These are phyloP conservation scores for Paramecium sonneborni DNA, from an alignment of 73 alveolate species.

Conservation along the genomic window DNA sequence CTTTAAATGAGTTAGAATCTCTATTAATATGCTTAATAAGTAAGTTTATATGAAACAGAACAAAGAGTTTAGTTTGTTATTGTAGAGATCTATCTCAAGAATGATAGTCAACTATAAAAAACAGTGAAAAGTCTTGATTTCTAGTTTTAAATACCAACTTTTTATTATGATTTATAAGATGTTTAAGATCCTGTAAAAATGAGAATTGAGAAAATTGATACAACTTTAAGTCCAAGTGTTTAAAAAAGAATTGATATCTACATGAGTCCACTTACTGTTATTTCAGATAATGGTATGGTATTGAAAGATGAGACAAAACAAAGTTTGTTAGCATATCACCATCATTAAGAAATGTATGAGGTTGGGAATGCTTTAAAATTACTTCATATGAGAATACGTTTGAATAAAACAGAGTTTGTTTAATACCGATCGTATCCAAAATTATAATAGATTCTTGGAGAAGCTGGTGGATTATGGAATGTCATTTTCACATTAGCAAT, in stretches of 20 bases:
- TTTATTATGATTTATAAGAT: background rate
- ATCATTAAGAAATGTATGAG: background rate
- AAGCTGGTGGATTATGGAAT: slow-evolving; percentile 46
- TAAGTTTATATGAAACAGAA: background rate
- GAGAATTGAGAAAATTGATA: background rate
- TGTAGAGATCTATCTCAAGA: background rate
- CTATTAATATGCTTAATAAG: background rate
- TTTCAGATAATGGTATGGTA: background rate
- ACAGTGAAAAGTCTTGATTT: background rate
- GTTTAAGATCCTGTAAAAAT: background rate
- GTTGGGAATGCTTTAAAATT: background rate
- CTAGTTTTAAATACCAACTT: background rate
- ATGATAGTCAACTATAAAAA: background rate
- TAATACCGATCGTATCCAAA: background rate
- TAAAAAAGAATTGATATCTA: background rate
- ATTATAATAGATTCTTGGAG: background rate
- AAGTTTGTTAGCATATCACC: background rate
- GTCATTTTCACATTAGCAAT: slow-evolving; percentile 25
- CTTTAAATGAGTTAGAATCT: background rate
- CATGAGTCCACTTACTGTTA: slow-evolving; percentile 33
- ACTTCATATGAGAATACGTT: background rate
- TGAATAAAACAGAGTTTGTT: background rate
- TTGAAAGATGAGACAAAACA: background rate
- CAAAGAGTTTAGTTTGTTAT: background rate
- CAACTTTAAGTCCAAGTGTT: background rate